Conservation (phyloP, 768 basidiomycete genomes). For the Galerina sulciceps region DNA sequence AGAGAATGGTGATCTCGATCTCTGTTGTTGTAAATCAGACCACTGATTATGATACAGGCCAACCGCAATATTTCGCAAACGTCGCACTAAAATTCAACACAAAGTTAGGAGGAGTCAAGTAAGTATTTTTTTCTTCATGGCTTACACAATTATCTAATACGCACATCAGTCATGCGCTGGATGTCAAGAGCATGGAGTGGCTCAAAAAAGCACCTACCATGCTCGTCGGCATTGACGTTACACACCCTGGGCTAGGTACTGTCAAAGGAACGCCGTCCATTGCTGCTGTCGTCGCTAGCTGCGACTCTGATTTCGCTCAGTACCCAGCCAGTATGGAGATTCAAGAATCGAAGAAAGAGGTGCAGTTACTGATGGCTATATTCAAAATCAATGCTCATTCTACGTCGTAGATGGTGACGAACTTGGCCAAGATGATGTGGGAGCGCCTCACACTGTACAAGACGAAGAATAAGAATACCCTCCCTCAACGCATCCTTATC, state of each 20-base stretch:
- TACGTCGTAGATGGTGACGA: slow-evolving; percentile 70
- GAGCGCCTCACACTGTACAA: slow-evolving; percentile 65
- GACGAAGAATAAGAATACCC: slow-evolving; percentile 41
- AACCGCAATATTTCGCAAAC: slow-evolving; percentile 76
- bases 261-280: slow-evolving; percentile 79
- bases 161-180: slow-evolving; percentile 44
- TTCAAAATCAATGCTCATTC: neutral
- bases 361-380: slow-evolving; percentile 18
- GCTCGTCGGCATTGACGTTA: slow-evolving; percentile 83
- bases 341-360: slow-evolving; percentile 81
- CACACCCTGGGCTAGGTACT: slow-evolving; percentile 82
- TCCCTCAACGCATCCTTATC: slow-evolving; percentile 72
- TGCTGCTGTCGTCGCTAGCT: slow-evolving; percentile 83
- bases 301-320: slow-evolving; percentile 65
- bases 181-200: slow-evolving; percentile 61
- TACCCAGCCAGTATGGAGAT: slow-evolving; percentile 77
- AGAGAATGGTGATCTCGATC: slow-evolving; percentile 47
- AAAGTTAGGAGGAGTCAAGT: slow-evolving; percentile 84
- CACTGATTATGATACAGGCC: slow-evolving; percentile 43
- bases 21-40: slow-evolving; percentile 14
- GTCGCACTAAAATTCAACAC: slow-evolving; percentile 83
- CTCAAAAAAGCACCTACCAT: slow-evolving; percentile 67
- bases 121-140: slow-evolving; percentile 22
- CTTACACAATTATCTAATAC: neutral
- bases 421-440: slow-evolving; percentile 65